Percentiles rank a stretch among this genome's conserved stretches.
phyloP scores from a whole-genome alignment of 495 filamentous ascomycete species.

The Daldinia bambusicola region DNA sequence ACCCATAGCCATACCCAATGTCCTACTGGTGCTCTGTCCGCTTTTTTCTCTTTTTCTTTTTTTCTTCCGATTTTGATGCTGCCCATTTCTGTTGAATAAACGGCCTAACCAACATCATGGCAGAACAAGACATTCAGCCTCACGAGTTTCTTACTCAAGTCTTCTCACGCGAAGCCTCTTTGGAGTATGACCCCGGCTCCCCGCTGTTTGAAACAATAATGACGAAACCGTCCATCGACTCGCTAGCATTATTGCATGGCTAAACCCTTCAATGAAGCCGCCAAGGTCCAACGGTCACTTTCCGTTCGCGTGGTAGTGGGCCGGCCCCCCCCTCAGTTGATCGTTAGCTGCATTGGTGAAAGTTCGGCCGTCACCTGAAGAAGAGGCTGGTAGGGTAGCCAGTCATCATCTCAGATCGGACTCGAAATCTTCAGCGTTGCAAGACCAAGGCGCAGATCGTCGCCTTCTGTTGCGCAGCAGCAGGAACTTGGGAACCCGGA shows the following conservation, averaged over 20 bases:
- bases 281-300: slow-evolving; percentile 29
- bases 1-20: slow-evolving; percentile 10
- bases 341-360: slow-evolving; percentile 35
- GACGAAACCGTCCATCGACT: slow-evolving; percentile 37
- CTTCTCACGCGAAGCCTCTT: slow-evolving; percentile 14
- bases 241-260: slow-evolving; percentile 13
- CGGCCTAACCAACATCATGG: slow-evolving; percentile 1
- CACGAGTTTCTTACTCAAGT: slow-evolving; percentile 18
- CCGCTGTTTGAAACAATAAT: slow-evolving; percentile 35
- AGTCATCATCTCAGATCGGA: slow-evolving; percentile 27
- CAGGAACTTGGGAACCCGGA: slow-evolving; percentile 11
- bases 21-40: neutral
- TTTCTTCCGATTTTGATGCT: neutral
- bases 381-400: slow-evolving; percentile 29
- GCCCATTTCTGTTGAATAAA: neutral
- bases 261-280: slow-evolving; percentile 19
- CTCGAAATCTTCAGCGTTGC: slow-evolving; percentile 25
- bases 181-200: slow-evolving; percentile 29
- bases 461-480: slow-evolving; percentile 5
- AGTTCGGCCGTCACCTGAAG: slow-evolving; percentile 29
- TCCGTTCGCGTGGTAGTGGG: slow-evolving; percentile 41
- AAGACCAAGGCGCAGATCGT: slow-evolving; percentile 24
- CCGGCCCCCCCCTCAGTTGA: slow-evolving; percentile 20
- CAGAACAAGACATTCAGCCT: slow-evolving; percentile 27
- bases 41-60: neutral